phyloP scores from a whole-genome alignment of 371 early-diverging fungal species.

The Mucor plumbeus region DNA sequence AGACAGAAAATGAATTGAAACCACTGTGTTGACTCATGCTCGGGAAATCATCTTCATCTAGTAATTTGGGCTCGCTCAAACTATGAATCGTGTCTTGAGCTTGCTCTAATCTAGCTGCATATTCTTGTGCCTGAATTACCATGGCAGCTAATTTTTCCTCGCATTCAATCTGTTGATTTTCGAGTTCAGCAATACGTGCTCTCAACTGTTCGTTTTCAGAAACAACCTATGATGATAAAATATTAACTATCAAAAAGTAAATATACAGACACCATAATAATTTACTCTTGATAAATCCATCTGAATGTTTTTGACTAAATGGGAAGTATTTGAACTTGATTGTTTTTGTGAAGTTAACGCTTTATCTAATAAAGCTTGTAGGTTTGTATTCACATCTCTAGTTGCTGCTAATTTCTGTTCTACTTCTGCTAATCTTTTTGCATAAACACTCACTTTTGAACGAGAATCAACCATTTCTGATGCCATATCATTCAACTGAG shows the following conservation, averaged over 20 bases:
- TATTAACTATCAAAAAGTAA: too few relatives aligned
- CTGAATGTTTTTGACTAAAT: conserved; percentile 67
- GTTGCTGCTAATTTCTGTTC: conserved; percentile 68
- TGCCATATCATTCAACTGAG: conserved; percentile 70
- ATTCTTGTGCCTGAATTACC: conserved; percentile 70
- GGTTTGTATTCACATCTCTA: conserved; percentile 64
- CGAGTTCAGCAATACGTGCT: conserved; percentile 65
- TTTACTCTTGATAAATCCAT: conserved; percentile 64
- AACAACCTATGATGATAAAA: conserved; percentile 47
- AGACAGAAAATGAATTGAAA: conserved; percentile 28
- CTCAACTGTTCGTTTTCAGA: conserved; percentile 66
- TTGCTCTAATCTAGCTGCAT: conserved; percentile 65
- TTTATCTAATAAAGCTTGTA: conserved; percentile 61
- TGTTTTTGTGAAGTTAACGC: conserved; percentile 66
- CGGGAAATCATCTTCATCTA: conserved; percentile 52
- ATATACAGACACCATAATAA: neutral
- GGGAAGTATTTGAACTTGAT: conserved; percentile 64
- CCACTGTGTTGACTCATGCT: conserved; percentile 29
- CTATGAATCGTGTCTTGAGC: conserved; percentile 72
- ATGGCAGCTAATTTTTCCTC: conserved; percentile 65
- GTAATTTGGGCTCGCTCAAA: conserved; percentile 52
- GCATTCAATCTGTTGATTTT: conserved; percentile 62
- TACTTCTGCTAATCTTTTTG: conserved; percentile 67
- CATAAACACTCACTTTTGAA: conserved; percentile 63
- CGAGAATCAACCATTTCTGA: conserved; percentile 67